Evolutionary conservation across 441 rosid genomes (phyloP).

Genomic region (Euphorbia celastroides): DNA sequence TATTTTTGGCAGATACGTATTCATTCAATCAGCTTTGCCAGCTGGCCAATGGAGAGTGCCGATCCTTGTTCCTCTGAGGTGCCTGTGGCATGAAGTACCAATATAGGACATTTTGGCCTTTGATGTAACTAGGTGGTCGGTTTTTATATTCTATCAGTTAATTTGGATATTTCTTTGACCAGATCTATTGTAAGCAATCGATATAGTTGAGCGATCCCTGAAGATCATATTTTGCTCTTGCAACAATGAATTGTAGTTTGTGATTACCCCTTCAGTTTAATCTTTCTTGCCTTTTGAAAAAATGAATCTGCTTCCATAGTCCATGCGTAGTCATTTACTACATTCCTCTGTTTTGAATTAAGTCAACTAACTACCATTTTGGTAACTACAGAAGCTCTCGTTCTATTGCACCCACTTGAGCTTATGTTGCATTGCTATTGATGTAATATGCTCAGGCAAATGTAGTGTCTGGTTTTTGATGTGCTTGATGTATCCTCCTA

Average conservation of each 20-base stretch:
- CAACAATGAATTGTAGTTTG: not conserved
- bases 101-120: not conserved
- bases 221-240: slow-evolving; percentile 4
- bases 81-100: not conserved
- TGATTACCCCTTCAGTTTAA: not conserved
- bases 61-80: slow-evolving; percentile 57
- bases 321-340: not conserved
- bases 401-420: not conserved
- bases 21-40: slow-evolving; percentile 79
- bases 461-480: no score
- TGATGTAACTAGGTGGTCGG: slow-evolving; percentile 14
- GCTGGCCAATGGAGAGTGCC: slow-evolving; percentile 82
- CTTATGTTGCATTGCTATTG: no score
- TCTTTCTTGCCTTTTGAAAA: not conserved
- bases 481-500: no score
- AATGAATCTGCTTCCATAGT: not conserved
- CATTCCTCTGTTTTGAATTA: not conserved
- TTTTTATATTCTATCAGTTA: not conserved
- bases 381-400: not conserved
- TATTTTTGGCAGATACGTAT: slow-evolving; percentile 41
- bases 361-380: no score
- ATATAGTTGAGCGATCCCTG: slow-evolving; percentile 1
- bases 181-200: slow-evolving; percentile 1
- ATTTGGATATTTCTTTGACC: not conserved
- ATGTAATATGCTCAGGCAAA: no score